phyloP scores from a whole-genome alignment of 805 yeast genomes.

The Naumovozyma castellii region DNA sequence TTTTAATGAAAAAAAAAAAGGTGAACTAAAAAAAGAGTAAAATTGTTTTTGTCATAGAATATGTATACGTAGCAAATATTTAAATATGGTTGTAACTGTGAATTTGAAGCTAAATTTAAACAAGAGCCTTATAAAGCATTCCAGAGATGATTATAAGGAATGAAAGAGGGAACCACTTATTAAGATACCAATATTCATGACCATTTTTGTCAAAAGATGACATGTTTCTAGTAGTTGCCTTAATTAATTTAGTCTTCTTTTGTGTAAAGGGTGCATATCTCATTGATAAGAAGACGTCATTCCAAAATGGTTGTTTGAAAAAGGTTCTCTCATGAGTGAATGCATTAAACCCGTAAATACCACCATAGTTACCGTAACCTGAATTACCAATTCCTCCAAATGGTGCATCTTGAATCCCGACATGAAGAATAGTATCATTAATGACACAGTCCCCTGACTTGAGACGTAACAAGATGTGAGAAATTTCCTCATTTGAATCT shows the following conservation, averaged over 20 bases:
- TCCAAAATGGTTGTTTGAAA: slow-evolving; percentile 54
- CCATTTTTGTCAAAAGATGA: slow-evolving; percentile 34
- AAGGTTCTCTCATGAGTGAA: slow-evolving; percentile 70
- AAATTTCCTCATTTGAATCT: slow-evolving; percentile 37
- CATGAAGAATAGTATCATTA: slow-evolving; percentile 68
- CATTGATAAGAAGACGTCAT: slow-evolving; percentile 46
- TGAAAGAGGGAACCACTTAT: not conserved
- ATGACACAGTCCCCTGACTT: slow-evolving; percentile 66
- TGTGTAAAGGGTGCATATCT: slow-evolving; percentile 57
- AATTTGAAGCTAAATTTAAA: too few relatives aligned
- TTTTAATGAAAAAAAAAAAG: not conserved
- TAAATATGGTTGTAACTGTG: too few relatives aligned
- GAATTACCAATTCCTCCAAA: slow-evolving; percentile 89
- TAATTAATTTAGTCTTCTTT: slow-evolving; percentile 26
- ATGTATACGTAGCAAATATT: too few relatives aligned
- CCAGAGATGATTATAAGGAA: not conserved
- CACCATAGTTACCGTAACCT: slow-evolving; percentile 80
- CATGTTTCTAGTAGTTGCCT: slow-evolving; percentile 22
- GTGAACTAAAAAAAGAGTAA: not conserved
- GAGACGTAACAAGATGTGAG: slow-evolving; percentile 40
- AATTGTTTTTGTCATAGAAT: not conserved
- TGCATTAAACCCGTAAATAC: slow-evolving; percentile 54
- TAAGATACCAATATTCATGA: slow-evolving; percentile 11
- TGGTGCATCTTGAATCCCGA: slow-evolving; percentile 58
- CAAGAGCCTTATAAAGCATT: not conserved